phyloP scores from a whole-genome alignment of 139 green algal species.

The Coccomyxa sp. region DNA sequence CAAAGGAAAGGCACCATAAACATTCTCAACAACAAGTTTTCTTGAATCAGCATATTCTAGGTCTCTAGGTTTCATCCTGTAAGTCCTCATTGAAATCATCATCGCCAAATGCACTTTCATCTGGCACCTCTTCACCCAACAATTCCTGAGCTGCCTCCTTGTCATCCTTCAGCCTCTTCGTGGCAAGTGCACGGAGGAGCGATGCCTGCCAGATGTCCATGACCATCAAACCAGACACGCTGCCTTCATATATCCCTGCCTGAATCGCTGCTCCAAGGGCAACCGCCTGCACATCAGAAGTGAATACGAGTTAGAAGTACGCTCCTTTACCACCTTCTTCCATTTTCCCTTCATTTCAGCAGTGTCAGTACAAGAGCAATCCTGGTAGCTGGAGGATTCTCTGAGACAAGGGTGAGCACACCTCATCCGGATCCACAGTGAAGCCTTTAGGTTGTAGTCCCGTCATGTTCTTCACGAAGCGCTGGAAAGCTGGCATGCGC shows the following conservation, averaged over 20 bases:
- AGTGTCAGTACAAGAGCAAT: neutral
- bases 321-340: neutral
- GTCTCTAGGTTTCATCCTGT: too few species aligned
- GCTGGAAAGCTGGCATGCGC: conserved; percentile 68
- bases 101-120: too few species aligned
- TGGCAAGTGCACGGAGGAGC: conserved; percentile 76
- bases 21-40: too few species aligned
- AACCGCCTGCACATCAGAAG: conserved; percentile 52
- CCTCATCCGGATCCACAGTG: conserved; percentile 73
- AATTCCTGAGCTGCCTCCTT: too few species aligned
- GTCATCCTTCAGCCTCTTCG: neutral
- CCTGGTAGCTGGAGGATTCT: neutral
- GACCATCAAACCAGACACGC: conserved; percentile 75
- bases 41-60: too few species aligned
- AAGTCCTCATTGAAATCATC: too few species aligned
- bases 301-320: too few species aligned
- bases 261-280: conserved; percentile 82
- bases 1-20: too few species aligned
- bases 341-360: neutral
- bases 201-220: conserved; percentile 68
- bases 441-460: conserved; percentile 45
- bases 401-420: neutral
- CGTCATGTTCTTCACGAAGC: conserved; percentile 85
- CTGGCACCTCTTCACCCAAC: too few species aligned
- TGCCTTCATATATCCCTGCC: conserved; percentile 74